Percentiles rank a stretch among this genome's conserved stretches.
Conservation (phyloP, 164 flowering plant species). For the Euptelea pleiosperma region DNA sequence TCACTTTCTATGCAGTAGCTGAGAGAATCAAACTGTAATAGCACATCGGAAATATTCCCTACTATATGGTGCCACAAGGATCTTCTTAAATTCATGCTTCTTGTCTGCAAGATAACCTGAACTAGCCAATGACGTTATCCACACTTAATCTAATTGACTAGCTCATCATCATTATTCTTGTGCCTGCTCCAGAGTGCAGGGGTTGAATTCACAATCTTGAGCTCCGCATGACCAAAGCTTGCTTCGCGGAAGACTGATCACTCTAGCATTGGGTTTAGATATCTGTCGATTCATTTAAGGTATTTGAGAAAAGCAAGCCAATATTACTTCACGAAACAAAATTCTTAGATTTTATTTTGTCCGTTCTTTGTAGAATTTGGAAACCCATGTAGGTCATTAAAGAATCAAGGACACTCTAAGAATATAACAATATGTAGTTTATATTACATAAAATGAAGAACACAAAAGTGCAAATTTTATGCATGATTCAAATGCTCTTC, state of each 20-base stretch:
- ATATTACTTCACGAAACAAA: neutral
- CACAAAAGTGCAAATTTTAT: no score
- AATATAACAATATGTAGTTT: no score
- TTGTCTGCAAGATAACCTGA: constrained; percentile 52
- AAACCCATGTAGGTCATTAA: no score
- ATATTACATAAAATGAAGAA: no score
- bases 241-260: constrained; percentile 97
- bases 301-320: neutral
- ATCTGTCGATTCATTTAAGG: constrained; percentile 40
- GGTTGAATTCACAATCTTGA: constrained; percentile 63
- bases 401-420: no score
- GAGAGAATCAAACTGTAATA: no score
- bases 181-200: constrained; percentile 97
- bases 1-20: no score
- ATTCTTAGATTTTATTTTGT: neutral
- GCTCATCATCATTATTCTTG: constrained; percentile 88
- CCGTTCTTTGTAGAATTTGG: no score
- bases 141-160: constrained; percentile 73
- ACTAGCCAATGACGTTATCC: constrained; percentile 67
- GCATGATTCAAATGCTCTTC: no score
- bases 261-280: constrained; percentile 59
- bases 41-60: no score
- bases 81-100: constrained; percentile 38
- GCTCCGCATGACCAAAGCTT: constrained; percentile 97
- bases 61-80: constrained; percentile 42